phyloP scores from a whole-genome alignment of 2,329 filamentous ascomycete species.

The Neofusicoccum laricinum region DNA sequence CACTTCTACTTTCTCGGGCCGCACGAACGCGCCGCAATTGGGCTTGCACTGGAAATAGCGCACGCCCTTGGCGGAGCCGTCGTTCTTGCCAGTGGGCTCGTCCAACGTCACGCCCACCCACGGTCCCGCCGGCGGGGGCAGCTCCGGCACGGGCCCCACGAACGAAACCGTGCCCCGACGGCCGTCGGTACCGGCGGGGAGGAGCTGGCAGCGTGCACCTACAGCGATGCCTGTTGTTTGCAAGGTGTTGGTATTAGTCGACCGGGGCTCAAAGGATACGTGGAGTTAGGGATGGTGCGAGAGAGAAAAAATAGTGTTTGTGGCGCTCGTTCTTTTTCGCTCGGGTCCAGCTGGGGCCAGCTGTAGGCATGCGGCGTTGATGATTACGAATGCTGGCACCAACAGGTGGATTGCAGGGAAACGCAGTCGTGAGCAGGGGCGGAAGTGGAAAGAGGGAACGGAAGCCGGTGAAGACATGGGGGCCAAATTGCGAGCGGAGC shows the following conservation, averaged over 20 bases:
- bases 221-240: constrained; percentile 39
- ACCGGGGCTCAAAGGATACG: neutral
- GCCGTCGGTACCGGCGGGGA: constrained; percentile 61
- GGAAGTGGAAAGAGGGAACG: neutral
- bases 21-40: constrained; percentile 76
- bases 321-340: neutral
- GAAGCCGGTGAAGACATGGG: neutral
- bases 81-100: constrained; percentile 79
- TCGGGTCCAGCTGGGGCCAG: neutral
- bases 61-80: constrained; percentile 65
- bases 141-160: constrained; percentile 71
- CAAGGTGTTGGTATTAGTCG: neutral
- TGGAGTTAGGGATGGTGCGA: neutral
- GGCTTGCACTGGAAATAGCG: constrained; percentile 68
- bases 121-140: constrained; percentile 56
- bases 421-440: neutral
- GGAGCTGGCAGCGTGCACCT: constrained; percentile 43
- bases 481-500: neutral
- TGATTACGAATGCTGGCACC: neutral
- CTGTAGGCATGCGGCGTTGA: neutral
- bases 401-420: neutral
- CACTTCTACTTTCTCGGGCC: constrained; percentile 72
- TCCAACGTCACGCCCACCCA: constrained; percentile 75
- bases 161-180: constrained; percentile 69
- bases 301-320: neutral